phyloP scores from a whole-genome alignment of 345 rosid genomes.

The Pistacia integerrima region DNA sequence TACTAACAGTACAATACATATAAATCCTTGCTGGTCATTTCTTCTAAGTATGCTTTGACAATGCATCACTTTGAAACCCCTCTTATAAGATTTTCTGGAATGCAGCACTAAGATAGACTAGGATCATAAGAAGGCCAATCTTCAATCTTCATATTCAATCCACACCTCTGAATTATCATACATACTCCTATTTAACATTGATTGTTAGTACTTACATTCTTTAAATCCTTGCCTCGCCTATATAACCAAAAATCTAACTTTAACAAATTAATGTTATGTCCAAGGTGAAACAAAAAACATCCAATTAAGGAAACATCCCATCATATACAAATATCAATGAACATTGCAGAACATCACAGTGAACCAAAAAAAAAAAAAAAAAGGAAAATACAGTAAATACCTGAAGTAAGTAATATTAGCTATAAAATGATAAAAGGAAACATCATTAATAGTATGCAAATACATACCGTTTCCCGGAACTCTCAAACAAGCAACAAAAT shows the following conservation, averaged over 20 bases:
- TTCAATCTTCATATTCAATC: neutral
- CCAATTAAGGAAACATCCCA: neutral
- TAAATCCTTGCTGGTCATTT: neutral
- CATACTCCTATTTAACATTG: neutral
- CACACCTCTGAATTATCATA: neutral
- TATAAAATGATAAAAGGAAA: neutral
- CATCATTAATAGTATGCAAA: neutral
- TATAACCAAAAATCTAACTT: neutral
- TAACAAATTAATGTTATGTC: neutral
- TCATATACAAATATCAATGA: neutral
- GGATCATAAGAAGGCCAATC: neutral
- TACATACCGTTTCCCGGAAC: constrained; percentile 78
- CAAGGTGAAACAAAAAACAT: neutral
- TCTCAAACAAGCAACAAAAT: constrained; percentile 76
- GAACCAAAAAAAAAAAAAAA: no score
- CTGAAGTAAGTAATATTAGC: neutral
- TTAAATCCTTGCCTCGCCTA: neutral
- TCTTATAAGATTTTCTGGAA: neutral
- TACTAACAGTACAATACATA: neutral
- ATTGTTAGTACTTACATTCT: neutral
- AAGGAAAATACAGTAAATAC: neutral
- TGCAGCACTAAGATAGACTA: neutral
- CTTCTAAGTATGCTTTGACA: neutral
- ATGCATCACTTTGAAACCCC: neutral
- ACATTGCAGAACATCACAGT: neutral